These are phyloP conservation scores for Cercospora sp. DNA, from an alignment of 2,329 filamentous ascomycete species.

Conservation along the genomic window DNA sequence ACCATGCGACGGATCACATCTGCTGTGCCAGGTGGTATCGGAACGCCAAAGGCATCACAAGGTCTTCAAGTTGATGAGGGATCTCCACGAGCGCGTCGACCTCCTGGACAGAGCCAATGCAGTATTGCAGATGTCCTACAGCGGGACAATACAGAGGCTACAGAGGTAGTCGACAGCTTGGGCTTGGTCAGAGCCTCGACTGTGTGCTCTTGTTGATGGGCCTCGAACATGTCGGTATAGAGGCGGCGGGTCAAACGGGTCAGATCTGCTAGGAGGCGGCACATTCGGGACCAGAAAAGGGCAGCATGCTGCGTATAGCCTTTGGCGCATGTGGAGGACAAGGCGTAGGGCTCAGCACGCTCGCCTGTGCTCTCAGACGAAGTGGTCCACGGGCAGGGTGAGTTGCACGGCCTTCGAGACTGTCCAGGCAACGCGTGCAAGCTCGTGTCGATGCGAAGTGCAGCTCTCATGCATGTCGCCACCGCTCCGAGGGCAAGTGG, in stretches of 20 bases:
- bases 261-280: not conserved
- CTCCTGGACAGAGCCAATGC: constrained; percentile 20
- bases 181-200: constrained; percentile 26
- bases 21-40: not conserved
- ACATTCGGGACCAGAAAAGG: not conserved
- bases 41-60: not conserved
- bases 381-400: not conserved
- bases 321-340: not conserved
- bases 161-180: constrained; percentile 27
- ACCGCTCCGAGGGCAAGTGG: not conserved
- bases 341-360: not conserved
- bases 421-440: not conserved
- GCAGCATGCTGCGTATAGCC: not conserved
- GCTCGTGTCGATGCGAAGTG: not conserved
- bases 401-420: not conserved
- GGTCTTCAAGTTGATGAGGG: not conserved
- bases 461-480: not conserved
- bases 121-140: constrained; percentile 24
- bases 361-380: not conserved
- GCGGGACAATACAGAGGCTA: constrained; percentile 27
- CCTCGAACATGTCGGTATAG: not conserved
- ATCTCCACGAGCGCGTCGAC: not conserved
- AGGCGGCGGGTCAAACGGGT: not conserved
- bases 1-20: not conserved
- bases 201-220: not conserved